Evolutionary conservation across 345 rosid species (phyloP), one percentile per base, ranked within the genome.

Genomic region (Schrenkiella parvula): DNA sequence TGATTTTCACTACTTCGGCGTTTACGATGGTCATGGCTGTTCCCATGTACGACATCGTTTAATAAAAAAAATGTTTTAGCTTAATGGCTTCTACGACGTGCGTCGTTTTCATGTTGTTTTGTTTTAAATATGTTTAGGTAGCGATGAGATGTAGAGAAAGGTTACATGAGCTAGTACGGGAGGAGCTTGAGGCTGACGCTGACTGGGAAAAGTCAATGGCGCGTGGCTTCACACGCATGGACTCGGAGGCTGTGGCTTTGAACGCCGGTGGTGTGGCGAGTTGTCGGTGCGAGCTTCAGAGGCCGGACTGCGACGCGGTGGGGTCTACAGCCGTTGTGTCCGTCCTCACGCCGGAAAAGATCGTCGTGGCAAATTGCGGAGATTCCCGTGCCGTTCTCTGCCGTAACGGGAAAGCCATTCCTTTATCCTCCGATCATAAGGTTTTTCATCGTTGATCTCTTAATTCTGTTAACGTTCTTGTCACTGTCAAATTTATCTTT

Each of bases 251-350:
- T 46, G 67, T 64, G 1, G 85, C 48, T 1, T 54, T 70, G 59
- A 70, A 47, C 57, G 59, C 31, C 1, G 43, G n/a, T n/a, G 78
- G 64, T 26, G 41, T 32, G 9, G 75, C 59, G 17, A 74, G 48
- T 35, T 90, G 96, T 50, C 73, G 83, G 11, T 90, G 96, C 64
- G 93, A 88, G 82, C 85, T 88, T 63, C 91, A 76, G 63, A 65
- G 87, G 14, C 91, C 89, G 0, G 87, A 83, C 64, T 86, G 86
- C 44, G 91, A 88, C 22, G 89, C 96, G 10, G 97, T 88, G 4
- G 99, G 98, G 21, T 92, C 99, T 14, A 95, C 98, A 0, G 96
- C 98, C 0, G 92, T 90, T 18, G 91, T 85, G 14, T 87, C 96
- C 0, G 75, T 95, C n/a, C 74, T 95, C 41, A 88, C 90, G 3